Base-by-base conservation (phyloP, 2,329 filamentous ascomycete genomes). In the Emericellopsis cladophorae region DNA sequence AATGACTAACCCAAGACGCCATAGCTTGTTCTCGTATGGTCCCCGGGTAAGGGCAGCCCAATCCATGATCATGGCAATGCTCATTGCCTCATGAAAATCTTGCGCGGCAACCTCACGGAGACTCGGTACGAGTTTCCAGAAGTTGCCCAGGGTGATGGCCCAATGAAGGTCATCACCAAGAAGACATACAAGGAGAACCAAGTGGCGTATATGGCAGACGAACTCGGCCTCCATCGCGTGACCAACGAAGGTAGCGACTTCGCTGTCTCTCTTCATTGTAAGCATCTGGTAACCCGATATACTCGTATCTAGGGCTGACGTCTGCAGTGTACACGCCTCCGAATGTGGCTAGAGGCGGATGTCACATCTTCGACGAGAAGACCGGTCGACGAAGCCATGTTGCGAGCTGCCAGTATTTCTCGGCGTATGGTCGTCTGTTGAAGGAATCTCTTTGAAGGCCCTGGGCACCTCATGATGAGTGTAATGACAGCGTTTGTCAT, bases 41-140 rank as follows among this genome's bases (percentile, higher is more conserved):
- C 79, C 14, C 88, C 89, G 1, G 83, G 84, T 40, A 86, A 86
- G 62, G 76, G 76, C 31, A 90, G 83, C 51, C 81, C 84, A 10
- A 87, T 95, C 55, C 89, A 95, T 56, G 89, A 95, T 58, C 83
- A 87, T 60, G 81, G 81, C 55, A 85, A 90, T 46, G 85, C 88
- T 32, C 89, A 95, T 58, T 95, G 89, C 61, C 68, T 95, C 51
- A 95, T 95, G 86, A 94, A 82, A 68, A 79, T 90, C 48, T 72
- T 95, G 46, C 79, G 78, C 50, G 89, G 89, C 36, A 73, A 69
- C 46, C 66, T 95, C 45, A 84, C 78, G 50, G 89, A 95, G 65
- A 89, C 84, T 15, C 74, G 85, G 44, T 95, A 86, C 60, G 72
- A 73, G 40, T 88, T 84, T 64, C 88, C 88, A 1, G 56, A 67